A percentile compares a stretch with the other conserved stretches of the same genome.
Evolutionary conservation across 2,329 filamentous ascomycete species (phyloP).

Genomic region (Beauveria caledonica): DNA sequence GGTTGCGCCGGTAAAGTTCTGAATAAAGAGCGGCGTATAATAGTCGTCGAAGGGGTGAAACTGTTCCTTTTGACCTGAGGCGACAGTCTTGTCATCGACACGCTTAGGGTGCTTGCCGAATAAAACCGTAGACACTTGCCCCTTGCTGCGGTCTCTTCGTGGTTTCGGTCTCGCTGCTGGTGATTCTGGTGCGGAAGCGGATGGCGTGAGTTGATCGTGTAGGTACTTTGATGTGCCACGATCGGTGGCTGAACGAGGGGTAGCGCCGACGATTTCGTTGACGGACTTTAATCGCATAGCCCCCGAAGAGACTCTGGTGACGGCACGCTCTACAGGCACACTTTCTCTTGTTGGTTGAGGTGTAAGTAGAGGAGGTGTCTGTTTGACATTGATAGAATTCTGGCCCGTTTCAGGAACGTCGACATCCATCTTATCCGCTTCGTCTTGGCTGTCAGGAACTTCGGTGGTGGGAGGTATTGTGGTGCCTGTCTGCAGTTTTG

Average conservation of each 20-base stretch:
- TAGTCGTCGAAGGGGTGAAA: constrained; percentile 50
- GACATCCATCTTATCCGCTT: constrained; percentile 27
- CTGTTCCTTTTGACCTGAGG: constrained; percentile 32
- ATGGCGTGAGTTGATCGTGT: constrained; percentile 30
- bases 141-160: constrained; percentile 52
- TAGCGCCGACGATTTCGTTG: constrained; percentile 61
- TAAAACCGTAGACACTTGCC: constrained; percentile 64
- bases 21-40: constrained; percentile 54
- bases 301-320: constrained; percentile 61
- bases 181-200: constrained; percentile 37
- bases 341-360: constrained; percentile 14
- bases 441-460: constrained; percentile 29
- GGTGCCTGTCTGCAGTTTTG: neutral
- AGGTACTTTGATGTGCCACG: constrained; percentile 20
- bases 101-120: constrained; percentile 61
- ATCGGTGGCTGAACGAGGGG: constrained; percentile 29
- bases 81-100: constrained; percentile 37
- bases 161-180: constrained; percentile 31
- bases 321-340: constrained; percentile 42
- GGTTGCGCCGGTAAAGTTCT: constrained; percentile 46
- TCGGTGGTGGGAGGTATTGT: constrained; percentile 14
- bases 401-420: constrained; percentile 19
- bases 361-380: constrained; percentile 11
- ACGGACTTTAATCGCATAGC: constrained; percentile 65
- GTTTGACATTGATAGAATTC: neutral